Conservation (phyloP, 1,139 yeast genomes). For the Oligophagozyma castellii region DNA sequence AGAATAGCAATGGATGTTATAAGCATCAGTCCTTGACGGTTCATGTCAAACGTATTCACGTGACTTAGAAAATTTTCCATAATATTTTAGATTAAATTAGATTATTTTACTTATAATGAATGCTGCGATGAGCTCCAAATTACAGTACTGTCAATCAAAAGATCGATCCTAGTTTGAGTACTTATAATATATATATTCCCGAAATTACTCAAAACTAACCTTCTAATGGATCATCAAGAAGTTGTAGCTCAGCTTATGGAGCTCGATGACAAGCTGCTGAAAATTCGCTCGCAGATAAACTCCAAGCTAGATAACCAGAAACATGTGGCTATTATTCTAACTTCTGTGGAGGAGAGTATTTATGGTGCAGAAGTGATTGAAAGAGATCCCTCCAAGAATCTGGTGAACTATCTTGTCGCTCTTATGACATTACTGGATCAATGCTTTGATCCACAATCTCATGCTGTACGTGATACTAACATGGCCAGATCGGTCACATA, state of each 20-base stretch:
- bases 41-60: too few relatives aligned
- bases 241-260: conserved; percentile 41
- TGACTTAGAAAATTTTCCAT: too few relatives aligned
- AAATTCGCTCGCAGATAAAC: conserved; percentile 53
- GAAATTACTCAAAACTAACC: too few relatives aligned
- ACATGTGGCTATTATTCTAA: conserved; percentile 57
- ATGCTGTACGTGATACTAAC: conserved; percentile 40
- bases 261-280: conserved; percentile 54
- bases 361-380: conserved; percentile 37
- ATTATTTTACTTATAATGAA: too few relatives aligned
- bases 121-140: too few relatives aligned
- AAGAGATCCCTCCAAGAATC: conserved; percentile 15
- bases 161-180: too few relatives aligned
- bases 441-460: conserved; percentile 39
- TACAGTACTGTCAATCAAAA: too few relatives aligned
- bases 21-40: too few relatives aligned
- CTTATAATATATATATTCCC: too few relatives aligned
- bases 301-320: conserved; percentile 79
- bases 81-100: too few relatives aligned
- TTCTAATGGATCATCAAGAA: too few relatives aligned
- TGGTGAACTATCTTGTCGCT: conserved; percentile 57
- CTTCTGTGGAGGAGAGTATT: conserved; percentile 84
- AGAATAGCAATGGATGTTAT: too few relatives aligned
- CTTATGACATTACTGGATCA: conserved; percentile 73
- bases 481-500: conserved; percentile 71